These are phyloP conservation scores for Epichloe typhina DNA, from an alignment of 2,329 filamentous ascomycete species.

Conservation along the genomic window DNA sequence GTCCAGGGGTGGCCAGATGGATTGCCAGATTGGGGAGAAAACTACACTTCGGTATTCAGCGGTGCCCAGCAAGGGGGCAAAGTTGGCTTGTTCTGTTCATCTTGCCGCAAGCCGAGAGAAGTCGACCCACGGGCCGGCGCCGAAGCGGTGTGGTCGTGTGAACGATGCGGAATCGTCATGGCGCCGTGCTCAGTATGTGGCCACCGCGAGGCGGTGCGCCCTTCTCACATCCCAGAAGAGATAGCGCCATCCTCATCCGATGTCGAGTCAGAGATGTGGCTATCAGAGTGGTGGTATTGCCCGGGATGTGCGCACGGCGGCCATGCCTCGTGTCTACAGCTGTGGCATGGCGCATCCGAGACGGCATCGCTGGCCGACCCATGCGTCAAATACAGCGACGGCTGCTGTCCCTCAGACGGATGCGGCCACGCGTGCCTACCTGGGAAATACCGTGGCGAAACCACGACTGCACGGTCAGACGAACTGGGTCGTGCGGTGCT, in stretches of 20 bases:
- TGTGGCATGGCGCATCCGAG: constrained; percentile 38
- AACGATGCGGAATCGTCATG: constrained; percentile 39
- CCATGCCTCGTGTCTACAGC: constrained; percentile 44
- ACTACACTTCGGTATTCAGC: constrained; percentile 40
- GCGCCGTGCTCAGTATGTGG: constrained; percentile 47
- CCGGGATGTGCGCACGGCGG: constrained; percentile 50
- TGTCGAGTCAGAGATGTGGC: constrained; percentile 11
- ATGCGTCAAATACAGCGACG: constrained; percentile 30
- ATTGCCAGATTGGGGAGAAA: constrained; percentile 38
- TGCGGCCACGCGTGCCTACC: constrained; percentile 52
- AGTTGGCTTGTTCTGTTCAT: constrained; percentile 39
- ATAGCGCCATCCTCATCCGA: constrained; percentile 14
- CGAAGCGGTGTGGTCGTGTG: constrained; percentile 42
- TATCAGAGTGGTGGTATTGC: constrained; percentile 49
- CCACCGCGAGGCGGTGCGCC: constrained; percentile 32
- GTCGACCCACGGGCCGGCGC: constrained; percentile 31
- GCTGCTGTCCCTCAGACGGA: constrained; percentile 51
- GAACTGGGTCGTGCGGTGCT: constrained; percentile 36
- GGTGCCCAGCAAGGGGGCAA: constrained; percentile 41
- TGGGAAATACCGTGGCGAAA: constrained; percentile 39
- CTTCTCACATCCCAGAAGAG: constrained; percentile 23
- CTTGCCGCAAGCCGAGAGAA: constrained; percentile 43
- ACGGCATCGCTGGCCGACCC: constrained; percentile 9
- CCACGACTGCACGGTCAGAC: constrained; percentile 30
- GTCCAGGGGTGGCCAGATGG: constrained; percentile 41